Percentiles rank a stretch among this genome's conserved stretches.
Evolutionary conservation across 257 asterid genomes (phyloP).

Genomic region (Paraleonurus japonicus): DNA sequence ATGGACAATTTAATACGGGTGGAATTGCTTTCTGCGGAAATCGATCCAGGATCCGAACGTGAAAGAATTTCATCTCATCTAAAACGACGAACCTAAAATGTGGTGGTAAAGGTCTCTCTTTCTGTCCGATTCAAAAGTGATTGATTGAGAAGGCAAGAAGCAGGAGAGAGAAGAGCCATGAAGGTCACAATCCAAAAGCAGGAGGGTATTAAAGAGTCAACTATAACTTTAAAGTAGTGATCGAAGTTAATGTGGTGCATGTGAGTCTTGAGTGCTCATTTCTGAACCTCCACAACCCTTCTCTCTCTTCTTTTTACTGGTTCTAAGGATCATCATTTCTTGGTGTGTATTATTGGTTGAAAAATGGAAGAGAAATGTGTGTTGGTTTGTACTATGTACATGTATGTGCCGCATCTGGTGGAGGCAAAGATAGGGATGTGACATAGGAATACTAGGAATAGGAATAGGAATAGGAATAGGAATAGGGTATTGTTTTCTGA

Average conservation of each 20-base stretch:
- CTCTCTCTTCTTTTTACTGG: conserved; percentile 25
- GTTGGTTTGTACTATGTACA: conserved; percentile 31
- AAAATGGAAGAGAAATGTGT: conserved; percentile 12
- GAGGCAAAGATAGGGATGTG: conserved; percentile 55
- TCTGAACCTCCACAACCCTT: conserved; percentile 58
- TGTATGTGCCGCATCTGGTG: conserved; percentile 11
- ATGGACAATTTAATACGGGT: no score
- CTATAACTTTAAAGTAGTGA: conserved; percentile 38
- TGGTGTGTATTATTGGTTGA: conserved; percentile 36
- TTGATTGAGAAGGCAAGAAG: conserved; percentile 59
- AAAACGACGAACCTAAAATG: no score
- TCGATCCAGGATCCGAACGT: no score
- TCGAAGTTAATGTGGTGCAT: conserved; percentile 47
- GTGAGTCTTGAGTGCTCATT: conserved; percentile 47
- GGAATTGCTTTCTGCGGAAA: no score
- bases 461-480: conserved; percentile 47
- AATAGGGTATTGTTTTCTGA: conserved; percentile 37
- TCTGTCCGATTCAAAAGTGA: conserved; percentile 34
- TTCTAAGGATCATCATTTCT: conserved; percentile 37
- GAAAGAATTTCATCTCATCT: no score
- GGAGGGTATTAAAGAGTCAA: conserved; percentile 54
- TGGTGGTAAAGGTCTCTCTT: no score
- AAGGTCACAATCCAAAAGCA: conserved; percentile 55
- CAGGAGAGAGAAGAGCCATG: conserved; percentile 48
- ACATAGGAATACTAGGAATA: conserved; percentile 54